Conservation (phyloP, 2,329 filamentous ascomycete genomes). For the Achaetomium macrosporum region DNA sequence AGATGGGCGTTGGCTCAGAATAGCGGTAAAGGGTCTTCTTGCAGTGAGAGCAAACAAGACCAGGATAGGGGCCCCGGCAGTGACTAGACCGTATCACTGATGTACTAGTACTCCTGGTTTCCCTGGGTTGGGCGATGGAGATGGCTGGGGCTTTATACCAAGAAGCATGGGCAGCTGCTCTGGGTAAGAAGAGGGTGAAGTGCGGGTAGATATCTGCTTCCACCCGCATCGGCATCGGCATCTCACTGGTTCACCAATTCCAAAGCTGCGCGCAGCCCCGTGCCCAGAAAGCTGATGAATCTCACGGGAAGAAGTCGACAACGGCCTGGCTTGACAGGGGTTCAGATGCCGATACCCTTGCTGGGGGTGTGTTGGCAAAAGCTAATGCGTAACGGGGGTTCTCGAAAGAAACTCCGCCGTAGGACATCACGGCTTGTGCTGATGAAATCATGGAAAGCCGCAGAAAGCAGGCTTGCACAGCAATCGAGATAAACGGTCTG, state of each 20-base stretch:
- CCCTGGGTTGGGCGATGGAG: neutral
- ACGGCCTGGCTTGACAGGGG: slow-evolving; percentile 1
- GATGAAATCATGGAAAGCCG: slow-evolving; percentile 18
- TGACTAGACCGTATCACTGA: slow-evolving; percentile 8
- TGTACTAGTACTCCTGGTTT: slow-evolving; percentile 2
- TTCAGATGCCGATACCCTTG: neutral
- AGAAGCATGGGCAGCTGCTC: neutral
- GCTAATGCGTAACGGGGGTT: slow-evolving; percentile 2
- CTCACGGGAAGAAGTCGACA: neutral
- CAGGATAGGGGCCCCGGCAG: slow-evolving; percentile 1
- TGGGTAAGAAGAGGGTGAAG: neutral
- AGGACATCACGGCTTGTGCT: slow-evolving; percentile 12
- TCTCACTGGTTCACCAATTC: slow-evolving; percentile 2
- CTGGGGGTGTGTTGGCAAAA: neutral
- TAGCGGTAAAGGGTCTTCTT: slow-evolving; percentile 1
- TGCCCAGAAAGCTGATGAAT: neutral
- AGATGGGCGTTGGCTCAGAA: slow-evolving; percentile 1
- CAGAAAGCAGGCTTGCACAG: slow-evolving; percentile 20
- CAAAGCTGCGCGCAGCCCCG: neutral
- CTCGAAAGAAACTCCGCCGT: slow-evolving; percentile 5
- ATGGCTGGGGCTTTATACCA: slow-evolving; percentile 11
- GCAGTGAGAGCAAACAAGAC: neutral
- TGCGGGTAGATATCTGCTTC: neutral
- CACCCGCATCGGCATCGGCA: neutral
- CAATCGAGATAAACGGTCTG: slow-evolving; percentile 18